These are phyloP conservation scores for Corymbia maculata DNA, from an alignment of 345 rosid genomes.

Conservation along the genomic window DNA sequence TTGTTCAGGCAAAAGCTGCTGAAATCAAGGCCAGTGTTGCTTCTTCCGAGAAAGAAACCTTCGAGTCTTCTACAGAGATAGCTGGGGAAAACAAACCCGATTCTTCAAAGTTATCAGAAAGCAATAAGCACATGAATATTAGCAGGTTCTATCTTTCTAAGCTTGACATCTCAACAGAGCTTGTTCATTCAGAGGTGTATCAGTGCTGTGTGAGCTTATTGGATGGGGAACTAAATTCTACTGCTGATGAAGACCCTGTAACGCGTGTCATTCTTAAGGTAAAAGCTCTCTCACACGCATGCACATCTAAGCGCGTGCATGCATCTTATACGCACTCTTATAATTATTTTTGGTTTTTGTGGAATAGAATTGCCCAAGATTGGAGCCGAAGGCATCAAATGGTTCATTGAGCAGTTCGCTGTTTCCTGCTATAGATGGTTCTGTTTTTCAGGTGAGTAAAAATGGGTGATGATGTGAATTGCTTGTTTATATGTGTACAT, in stretches of 20 bases:
- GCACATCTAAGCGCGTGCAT: neutral
- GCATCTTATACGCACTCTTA: neutral
- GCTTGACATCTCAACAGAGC: slow-evolving; percentile 78
- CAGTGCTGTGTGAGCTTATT: slow-evolving; percentile 34
- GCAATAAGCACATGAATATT: slow-evolving; percentile 9
- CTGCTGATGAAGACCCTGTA: slow-evolving; percentile 28
- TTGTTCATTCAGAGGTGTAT: slow-evolving; percentile 56
- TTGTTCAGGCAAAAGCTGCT: slow-evolving; percentile 24
- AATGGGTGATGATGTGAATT: neutral
- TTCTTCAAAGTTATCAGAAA: slow-evolving; percentile 20
- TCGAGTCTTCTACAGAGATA: slow-evolving; percentile 16
- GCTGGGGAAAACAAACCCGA: slow-evolving; percentile 19
- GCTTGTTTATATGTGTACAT: neutral
- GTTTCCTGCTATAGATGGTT: slow-evolving; percentile 43
- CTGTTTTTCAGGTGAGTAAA: slow-evolving; percentile 58
- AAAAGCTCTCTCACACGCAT: neutral
- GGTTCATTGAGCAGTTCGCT: slow-evolving; percentile 29
- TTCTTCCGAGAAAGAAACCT: slow-evolving; percentile 38
- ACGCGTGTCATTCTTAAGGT: slow-evolving; percentile 66
- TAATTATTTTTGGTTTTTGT: neutral
- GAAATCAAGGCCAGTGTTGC: slow-evolving; percentile 31
- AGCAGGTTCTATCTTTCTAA: slow-evolving; percentile 58
- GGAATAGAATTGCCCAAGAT: slow-evolving; percentile 65
- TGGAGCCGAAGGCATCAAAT: slow-evolving; percentile 36
- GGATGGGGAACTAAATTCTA: slow-evolving; percentile 15